Conservation (phyloP, 306 rosid genomes). For the Luffa acutangula region DNA sequence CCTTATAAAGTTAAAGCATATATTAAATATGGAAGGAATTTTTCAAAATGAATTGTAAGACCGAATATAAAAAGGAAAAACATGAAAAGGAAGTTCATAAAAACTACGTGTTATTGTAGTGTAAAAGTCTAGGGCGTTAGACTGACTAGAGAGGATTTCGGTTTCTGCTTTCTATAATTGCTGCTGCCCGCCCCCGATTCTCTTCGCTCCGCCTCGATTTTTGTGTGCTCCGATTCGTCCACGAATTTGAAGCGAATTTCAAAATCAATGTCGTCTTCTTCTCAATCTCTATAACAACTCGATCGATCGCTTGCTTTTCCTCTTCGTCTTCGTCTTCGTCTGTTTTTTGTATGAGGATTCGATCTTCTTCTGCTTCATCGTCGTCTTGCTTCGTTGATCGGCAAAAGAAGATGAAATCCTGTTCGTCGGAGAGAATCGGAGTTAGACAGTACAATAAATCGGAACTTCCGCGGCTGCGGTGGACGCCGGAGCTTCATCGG, state of each 20-base stretch:
- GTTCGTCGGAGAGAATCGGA: slow-evolving; percentile 12
- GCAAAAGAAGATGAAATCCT: background rate
- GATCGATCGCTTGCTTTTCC: background rate
- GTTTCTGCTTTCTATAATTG: background rate
- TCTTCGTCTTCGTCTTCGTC: background rate
- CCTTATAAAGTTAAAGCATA: background rate
- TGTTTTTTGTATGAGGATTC: background rate
- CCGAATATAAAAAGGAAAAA: background rate
- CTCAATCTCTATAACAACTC: background rate
- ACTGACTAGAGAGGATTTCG: background rate
- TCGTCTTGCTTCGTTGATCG: background rate
- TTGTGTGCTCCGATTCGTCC: background rate
- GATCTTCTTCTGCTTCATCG: background rate
- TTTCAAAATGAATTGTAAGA: background rate
- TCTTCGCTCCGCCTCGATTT: background rate
- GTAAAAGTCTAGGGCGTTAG: background rate
- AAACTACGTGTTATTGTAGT: background rate
- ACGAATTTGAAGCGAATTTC: background rate
- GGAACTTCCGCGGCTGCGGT: slow-evolving; percentile 31
- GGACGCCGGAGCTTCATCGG: slow-evolving; percentile 35
- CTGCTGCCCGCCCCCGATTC: background rate
- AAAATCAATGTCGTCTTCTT: background rate
- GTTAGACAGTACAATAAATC: slow-evolving; percentile 33
- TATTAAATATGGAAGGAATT: background rate
- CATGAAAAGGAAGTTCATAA: background rate